Evolutionary conservation across 345 rosid species (phyloP).

Genomic region (Gossypium arboreum): DNA sequence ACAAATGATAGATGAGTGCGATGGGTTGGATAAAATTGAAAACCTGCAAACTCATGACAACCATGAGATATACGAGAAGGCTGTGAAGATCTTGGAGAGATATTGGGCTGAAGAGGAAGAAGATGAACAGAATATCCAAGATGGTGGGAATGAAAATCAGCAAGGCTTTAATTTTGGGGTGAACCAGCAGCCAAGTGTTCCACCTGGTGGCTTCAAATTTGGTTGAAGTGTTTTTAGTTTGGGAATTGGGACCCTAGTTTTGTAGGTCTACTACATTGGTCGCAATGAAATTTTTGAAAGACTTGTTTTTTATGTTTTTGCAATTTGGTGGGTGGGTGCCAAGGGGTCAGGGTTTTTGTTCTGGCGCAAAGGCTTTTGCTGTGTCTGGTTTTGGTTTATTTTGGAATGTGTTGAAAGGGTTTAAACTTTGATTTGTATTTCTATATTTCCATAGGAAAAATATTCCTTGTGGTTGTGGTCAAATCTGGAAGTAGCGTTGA

Average conservation of each 20-base stretch:
- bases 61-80: conserved; percentile 78
- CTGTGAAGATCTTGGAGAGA: conserved; percentile 74
- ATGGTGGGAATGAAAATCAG: conserved; percentile 33
- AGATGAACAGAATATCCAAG: conserved; percentile 43
- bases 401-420: not conserved
- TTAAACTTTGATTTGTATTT: not conserved
- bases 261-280: not conserved
- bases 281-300: not conserved
- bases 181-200: conserved; percentile 45
- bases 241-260: conserved; percentile 7
- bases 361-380: not conserved
- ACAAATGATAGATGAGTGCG: conserved; percentile 68
- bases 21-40: conserved; percentile 75
- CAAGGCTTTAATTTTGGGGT: conserved; percentile 51
- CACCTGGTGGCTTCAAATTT: conserved; percentile 73
- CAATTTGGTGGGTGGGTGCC: not conserved
- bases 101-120: conserved; percentile 76
- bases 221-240: conserved; percentile 30
- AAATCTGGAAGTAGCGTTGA: not conserved
- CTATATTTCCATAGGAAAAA: not conserved
- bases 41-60: conserved; percentile 76
- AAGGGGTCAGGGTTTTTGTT: not conserved
- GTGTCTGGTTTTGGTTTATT: not conserved
- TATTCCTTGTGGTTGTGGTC: conserved; percentile 2
- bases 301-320: not conserved